These are phyloP conservation scores for Paraglomus brasilianum DNA, from an alignment of 192 early-diverging fungal species.

Conservation along the genomic window DNA sequence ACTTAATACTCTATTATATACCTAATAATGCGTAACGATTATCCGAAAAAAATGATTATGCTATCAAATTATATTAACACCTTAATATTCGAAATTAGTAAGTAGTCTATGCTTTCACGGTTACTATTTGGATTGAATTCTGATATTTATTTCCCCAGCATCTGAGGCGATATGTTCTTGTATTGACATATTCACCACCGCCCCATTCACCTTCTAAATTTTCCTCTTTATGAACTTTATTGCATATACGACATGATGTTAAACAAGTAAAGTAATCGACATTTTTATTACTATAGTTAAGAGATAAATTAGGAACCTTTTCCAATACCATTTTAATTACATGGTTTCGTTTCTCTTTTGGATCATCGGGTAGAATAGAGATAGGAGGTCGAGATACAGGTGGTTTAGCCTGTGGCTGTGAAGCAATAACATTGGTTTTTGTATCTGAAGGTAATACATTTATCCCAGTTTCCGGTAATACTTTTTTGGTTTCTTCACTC, in stretches of 20 bases:
- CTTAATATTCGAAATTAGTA: no score
- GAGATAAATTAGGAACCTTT: constrained; percentile 18
- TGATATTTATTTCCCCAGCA: constrained; percentile 30
- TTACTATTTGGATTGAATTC: constrained; percentile 30
- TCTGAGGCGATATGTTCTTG: constrained; percentile 23
- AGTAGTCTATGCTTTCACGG: no score
- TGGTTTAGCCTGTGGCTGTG: no score
- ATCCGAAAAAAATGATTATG: no score
- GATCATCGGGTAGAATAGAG: constrained; percentile 13
- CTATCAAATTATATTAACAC: no score
- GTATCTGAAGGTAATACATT: not conserved
- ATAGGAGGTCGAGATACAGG: not conserved
- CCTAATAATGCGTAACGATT: no score
- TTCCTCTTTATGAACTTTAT: constrained; percentile 28
- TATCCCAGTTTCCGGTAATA: constrained; percentile 5
- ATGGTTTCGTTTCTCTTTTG: not conserved
- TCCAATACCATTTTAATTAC: constrained; percentile 28
- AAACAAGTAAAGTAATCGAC: constrained; percentile 21
- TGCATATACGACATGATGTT: constrained; percentile 22
- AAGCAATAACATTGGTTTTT: no score
- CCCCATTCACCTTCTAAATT: constrained; percentile 23
- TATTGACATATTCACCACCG: constrained; percentile 24
- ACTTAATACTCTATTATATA: no score
- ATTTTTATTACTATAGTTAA: constrained; percentile 22
- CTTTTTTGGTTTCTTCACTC: not conserved